Evolutionary conservation across 129 eudicot species (phyloP).

Genomic region (Dittrichia graveolens): DNA sequence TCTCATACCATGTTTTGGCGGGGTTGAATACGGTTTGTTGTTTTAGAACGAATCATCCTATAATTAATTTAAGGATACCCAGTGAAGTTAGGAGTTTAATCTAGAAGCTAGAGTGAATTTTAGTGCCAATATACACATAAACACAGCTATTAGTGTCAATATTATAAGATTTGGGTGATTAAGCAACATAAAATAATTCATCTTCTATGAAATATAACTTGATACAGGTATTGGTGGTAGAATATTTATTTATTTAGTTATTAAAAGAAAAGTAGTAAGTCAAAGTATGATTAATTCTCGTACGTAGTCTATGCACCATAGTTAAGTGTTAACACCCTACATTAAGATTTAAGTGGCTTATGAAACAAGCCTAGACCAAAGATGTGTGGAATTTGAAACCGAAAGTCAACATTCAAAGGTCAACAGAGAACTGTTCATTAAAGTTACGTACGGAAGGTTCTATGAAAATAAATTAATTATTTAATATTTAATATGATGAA

Average conservation of each 20-base stretch:
- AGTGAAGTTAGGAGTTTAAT: too few relatives aligned
- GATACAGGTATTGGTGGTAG: constrained; percentile 16
- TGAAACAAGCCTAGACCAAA: constrained; percentile 25
- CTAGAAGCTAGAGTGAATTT: too few relatives aligned
- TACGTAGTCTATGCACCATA: background rate
- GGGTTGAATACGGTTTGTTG: too few relatives aligned
- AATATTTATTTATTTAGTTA: background rate
- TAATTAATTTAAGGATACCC: too few relatives aligned
- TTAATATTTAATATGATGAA: constrained; percentile 5
- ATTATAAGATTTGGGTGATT: constrained; percentile 7
- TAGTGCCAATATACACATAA: background rate
- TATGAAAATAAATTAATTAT: background rate
- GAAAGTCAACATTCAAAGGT: constrained; percentile 24
- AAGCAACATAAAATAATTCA: background rate
- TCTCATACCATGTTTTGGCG: too few relatives aligned
- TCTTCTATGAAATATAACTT: constrained; percentile 17
- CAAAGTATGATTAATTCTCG: too few relatives aligned
- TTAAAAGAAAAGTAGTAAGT: background rate
- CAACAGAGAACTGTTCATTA: constrained; percentile 7
- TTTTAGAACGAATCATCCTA: too few relatives aligned
- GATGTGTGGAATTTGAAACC: constrained; percentile 5
- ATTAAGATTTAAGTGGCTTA: constrained; percentile 8
- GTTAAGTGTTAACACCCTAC: background rate
- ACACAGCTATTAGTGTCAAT: too few relatives aligned
- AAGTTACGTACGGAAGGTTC: constrained; percentile 18